Evolutionary conservation across 768 basidiomycete species (phyloP), one percentile per base, ranked within the genome.

Genomic region (Suillus subalutaceus): DNA sequence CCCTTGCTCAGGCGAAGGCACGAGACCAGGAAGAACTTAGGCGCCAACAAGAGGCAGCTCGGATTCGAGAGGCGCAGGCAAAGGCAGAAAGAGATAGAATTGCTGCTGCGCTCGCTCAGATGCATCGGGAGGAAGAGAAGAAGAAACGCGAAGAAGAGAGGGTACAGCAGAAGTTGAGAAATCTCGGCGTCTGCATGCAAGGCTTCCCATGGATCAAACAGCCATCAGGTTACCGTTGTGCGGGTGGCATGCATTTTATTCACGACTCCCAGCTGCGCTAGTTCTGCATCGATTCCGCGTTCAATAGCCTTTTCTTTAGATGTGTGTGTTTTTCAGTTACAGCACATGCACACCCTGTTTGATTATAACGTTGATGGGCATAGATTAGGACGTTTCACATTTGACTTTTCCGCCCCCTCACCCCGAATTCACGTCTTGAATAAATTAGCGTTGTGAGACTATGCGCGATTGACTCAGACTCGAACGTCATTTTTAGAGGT

Each of bases 151-250:
- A 71, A 50, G 72, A 79, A 59, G 63, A 69, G 2, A 67, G 71
- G 20, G 79, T 75, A 5, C 88, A 84, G 73, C 66, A 63, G 40
- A 82, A 77, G 62, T 68, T 87, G 18, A 75, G 80, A 1, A 32
- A 63, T 1, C 82, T 88, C 78, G 88, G 89, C 0, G 72, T 83
- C 2, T 90, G 89, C 67, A 71, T 72, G 4, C 74, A 67, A 26
- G 86, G 85, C 1, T 87, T 68, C 65, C 69, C 23, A 10, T 87
- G 85, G 86, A 79, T 82, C 59, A 77, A 72, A 57, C 76, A 79
- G 62, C 3, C 13, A 0, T 68, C 60, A 6, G 85, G 84, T 3
- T 87, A 83, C 74, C 71, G 83, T 15, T 86, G 85, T 67, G 71
- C 76, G 2, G 86, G 81, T 2, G 85, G 86, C 1, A n/a, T 52